These are phyloP conservation scores for Tulasnella sp. DNA, from an alignment of 768 basidiomycete genomes.

Conservation along the genomic window DNA sequence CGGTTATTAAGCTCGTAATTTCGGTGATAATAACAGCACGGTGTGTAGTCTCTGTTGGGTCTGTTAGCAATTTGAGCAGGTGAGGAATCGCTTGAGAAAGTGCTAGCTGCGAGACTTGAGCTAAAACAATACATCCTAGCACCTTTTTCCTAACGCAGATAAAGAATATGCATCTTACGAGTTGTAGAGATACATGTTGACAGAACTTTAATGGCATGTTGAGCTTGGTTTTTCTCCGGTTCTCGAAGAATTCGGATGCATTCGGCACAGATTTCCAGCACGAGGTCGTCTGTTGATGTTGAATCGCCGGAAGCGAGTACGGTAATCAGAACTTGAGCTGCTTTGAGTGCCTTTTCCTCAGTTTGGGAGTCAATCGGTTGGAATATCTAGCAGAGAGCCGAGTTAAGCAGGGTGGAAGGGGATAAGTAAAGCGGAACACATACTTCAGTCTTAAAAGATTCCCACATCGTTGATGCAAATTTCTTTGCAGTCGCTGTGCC, in stretches of 20 bases:
- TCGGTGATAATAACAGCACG: constrained; percentile 24
- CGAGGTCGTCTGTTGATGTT: constrained; percentile 38
- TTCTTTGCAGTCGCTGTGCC: constrained; percentile 48
- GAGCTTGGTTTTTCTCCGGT: constrained; percentile 88
- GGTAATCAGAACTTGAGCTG: constrained; percentile 57
- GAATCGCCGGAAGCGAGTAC: constrained; percentile 44
- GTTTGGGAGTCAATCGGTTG: constrained; percentile 74
- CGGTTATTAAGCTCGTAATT: constrained; percentile 25
- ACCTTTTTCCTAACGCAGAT: background rate
- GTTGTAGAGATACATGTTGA: constrained; percentile 66
- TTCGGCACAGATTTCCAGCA: constrained; percentile 63
- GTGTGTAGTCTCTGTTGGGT: constrained; percentile 14
- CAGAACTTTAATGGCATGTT: constrained; percentile 73
- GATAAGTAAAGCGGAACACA: constrained; percentile 12
- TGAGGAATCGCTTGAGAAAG: constrained; percentile 58
- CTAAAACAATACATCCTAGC: constrained; percentile 28
- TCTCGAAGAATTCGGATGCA: constrained; percentile 69
- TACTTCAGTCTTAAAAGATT: constrained; percentile 80
- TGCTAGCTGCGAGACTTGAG: constrained; percentile 52
- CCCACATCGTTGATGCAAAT: constrained; percentile 74
- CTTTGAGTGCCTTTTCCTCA: constrained; percentile 57
- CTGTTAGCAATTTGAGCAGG: constrained; percentile 60
- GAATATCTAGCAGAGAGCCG: constrained; percentile 49
- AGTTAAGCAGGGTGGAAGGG: background rate
- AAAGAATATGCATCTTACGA: constrained; percentile 36